These are phyloP conservation scores for Wickerhamiella lipophila DNA, from an alignment of 805 yeast species.

Conservation along the genomic window DNA sequence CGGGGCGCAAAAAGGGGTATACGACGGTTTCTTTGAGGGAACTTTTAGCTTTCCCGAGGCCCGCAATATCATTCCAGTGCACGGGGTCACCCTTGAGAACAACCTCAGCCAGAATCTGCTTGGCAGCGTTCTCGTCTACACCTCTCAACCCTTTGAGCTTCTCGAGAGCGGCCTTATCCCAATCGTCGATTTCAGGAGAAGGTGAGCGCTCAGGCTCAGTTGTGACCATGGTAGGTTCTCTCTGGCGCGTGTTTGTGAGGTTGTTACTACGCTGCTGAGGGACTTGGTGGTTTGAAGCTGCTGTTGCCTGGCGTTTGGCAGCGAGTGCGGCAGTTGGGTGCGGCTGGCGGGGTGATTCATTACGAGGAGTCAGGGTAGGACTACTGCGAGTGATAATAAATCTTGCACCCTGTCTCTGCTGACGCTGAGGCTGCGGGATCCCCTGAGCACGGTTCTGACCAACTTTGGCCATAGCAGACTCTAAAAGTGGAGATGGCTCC, in stretches of 20 bases:
- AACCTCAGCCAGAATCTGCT: conserved; percentile 76
- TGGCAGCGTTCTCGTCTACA: conserved; percentile 66
- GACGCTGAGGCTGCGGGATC: not conserved
- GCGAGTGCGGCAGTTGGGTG: not conserved
- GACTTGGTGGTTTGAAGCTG: not conserved
- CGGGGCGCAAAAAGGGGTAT: conserved; percentile 89
- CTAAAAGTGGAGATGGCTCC: conserved; percentile 8
- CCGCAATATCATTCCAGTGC: conserved; percentile 92
- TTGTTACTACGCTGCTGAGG: not conserved
- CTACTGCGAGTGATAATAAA: conserved; percentile 10
- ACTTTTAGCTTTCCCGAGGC: conserved; percentile 74
- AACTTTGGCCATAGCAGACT: conserved; percentile 7
- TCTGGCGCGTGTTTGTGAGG: not conserved
- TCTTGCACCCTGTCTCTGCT: conserved; percentile 7
- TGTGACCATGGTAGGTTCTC: not conserved
- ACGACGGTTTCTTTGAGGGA: conserved; percentile 91
- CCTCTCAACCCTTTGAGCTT: conserved; percentile 37
- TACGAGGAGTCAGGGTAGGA: conserved; percentile 4
- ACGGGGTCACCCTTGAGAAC: conserved; percentile 84
- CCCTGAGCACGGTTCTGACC: conserved; percentile 3
- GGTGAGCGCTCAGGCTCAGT: not conserved
- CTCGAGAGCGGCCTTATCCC: conserved; percentile 26
- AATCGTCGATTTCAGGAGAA: conserved; percentile 17
- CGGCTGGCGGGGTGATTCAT: conserved; percentile 6
- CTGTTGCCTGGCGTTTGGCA: not conserved